These are phyloP conservation scores for Selenicereus undatus DNA, from an alignment of 148 eudicot species.

Conservation along the genomic window DNA sequence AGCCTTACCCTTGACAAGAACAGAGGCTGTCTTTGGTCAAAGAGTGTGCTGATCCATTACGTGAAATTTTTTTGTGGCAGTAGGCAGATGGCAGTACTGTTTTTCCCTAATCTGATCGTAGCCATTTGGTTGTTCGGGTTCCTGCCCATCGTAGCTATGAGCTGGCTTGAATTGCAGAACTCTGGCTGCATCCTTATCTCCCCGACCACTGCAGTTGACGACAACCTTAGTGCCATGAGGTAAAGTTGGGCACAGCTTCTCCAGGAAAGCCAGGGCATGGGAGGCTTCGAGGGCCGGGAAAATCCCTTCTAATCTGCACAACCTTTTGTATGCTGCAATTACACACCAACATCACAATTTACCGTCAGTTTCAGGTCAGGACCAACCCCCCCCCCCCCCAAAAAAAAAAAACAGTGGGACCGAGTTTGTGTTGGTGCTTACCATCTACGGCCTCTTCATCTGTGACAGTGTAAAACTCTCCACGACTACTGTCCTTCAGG, in stretches of 20 bases:
- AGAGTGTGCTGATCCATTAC: too few relatives aligned
- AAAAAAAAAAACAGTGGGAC: too few relatives aligned
- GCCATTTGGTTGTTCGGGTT: not conserved
- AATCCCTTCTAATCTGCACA: conserved; percentile 74
- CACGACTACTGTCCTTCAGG: conserved; percentile 55
- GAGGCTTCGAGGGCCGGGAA: conserved; percentile 73
- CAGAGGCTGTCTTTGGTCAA: too few relatives aligned
- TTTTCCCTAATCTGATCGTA: too few relatives aligned
- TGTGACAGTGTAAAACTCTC: conserved; percentile 56
- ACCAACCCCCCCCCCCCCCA: too few relatives aligned
- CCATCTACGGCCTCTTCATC: conserved; percentile 77
- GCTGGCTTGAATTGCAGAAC: conserved; percentile 23
- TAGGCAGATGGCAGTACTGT: too few relatives aligned
- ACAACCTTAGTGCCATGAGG: conserved; percentile 58
- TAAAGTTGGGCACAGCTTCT: conserved; percentile 58
- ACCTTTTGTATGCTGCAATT: conserved; percentile 50
- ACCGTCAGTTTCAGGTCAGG: not conserved
- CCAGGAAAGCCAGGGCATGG: conserved; percentile 69
- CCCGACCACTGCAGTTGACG: conserved; percentile 60
- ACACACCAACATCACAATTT: too few relatives aligned
- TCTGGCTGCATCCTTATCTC: conserved; percentile 59
- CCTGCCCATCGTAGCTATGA: not conserved
- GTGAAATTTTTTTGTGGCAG: too few relatives aligned
- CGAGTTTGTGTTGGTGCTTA: conserved; percentile 14
- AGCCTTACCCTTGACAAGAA: too few relatives aligned